Evolutionary conservation across 1,139 yeast species (phyloP).

Genomic region (Torulaspora globosa): DNA sequence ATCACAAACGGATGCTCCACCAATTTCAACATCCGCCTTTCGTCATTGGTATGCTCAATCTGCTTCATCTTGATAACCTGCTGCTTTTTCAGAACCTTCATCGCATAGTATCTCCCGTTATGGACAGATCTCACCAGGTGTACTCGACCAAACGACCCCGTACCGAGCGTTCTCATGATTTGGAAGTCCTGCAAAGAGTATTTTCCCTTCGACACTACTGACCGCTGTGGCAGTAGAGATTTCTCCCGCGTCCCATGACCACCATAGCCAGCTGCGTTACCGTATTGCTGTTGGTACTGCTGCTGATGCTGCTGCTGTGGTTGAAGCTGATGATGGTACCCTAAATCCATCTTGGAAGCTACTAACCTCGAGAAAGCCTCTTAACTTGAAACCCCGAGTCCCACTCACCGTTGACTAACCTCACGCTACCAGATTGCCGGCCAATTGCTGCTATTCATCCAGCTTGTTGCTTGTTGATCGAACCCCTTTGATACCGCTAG

Average conservation of each 20-base stretch:
- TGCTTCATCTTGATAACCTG: constrained; percentile 95
- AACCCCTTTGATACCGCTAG: constrained; percentile 1
- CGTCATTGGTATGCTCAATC: constrained; percentile 97
- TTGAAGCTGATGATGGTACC: not conserved
- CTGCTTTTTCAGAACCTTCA: constrained; percentile 85
- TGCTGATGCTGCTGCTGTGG: constrained; percentile 8
- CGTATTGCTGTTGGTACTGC: constrained; percentile 10
- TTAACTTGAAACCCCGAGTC: not conserved
- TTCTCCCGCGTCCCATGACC: constrained; percentile 14
- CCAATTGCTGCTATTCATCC: not conserved
- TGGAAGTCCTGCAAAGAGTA: constrained; percentile 84
- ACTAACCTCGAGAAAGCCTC: not conserved
- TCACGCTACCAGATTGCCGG: not conserved
- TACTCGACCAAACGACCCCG: constrained; percentile 96
- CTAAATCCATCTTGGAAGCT: constrained; percentile 2
- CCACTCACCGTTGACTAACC: not conserved
- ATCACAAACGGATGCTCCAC: constrained; percentile 94
- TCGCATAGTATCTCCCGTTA: constrained; percentile 90
- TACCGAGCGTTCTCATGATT: constrained; percentile 89
- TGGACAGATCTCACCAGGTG: constrained; percentile 90
- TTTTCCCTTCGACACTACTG: constrained; percentile 76
- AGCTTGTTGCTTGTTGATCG: not conserved
- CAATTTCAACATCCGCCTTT: constrained; percentile 84
- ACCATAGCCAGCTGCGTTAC: constrained; percentile 3
- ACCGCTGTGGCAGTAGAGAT: constrained; percentile 38